Evolutionary conservation across 164 flowering plant genomes (phyloP).

Genomic region (Umbellularia californica): DNA sequence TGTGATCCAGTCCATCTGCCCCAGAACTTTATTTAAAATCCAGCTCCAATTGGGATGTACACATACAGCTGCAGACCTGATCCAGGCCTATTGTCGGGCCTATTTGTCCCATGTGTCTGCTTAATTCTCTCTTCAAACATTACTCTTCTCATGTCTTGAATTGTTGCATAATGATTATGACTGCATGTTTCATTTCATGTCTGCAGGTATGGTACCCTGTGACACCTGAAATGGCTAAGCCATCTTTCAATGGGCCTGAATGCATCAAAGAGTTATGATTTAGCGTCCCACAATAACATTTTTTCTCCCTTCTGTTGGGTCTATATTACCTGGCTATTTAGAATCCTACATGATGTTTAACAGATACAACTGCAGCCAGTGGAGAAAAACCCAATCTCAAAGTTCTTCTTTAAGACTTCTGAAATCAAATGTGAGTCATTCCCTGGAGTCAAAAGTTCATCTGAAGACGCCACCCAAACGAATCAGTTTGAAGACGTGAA

Average conservation of each 20-base stretch:
- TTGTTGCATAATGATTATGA: not conserved
- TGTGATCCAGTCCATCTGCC: not conserved
- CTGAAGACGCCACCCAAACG: slow-evolving; percentile 12
- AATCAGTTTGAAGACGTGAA: slow-evolving; percentile 17
- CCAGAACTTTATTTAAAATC: not conserved
- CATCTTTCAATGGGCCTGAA: slow-evolving; percentile 79
- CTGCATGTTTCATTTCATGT: not conserved
- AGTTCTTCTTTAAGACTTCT: slow-evolving; percentile 48
- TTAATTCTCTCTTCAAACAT: not conserved
- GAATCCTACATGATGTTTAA: not conserved
- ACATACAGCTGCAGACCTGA: not conserved
- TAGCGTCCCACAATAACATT: not conserved
- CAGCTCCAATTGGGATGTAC: not conserved
- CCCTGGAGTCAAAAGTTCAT: slow-evolving; percentile 14
- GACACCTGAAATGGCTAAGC: slow-evolving; percentile 74
- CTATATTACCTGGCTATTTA: not conserved
- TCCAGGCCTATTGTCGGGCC: not conserved
- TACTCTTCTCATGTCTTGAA: not conserved
- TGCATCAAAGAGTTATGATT: slow-evolving; percentile 71
- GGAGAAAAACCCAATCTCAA: slow-evolving; percentile 48
- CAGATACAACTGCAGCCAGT: slow-evolving; percentile 54
- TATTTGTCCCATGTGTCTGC: not conserved
- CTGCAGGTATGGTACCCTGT: slow-evolving; percentile 85
- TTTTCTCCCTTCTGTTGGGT: not conserved
- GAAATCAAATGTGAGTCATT: slow-evolving; percentile 21